Percentiles rank a stretch among this genome's conserved stretches.
Conservation (phyloP, 768 basidiomycete genomes). For the Xerocomellus dryophilus region DNA sequence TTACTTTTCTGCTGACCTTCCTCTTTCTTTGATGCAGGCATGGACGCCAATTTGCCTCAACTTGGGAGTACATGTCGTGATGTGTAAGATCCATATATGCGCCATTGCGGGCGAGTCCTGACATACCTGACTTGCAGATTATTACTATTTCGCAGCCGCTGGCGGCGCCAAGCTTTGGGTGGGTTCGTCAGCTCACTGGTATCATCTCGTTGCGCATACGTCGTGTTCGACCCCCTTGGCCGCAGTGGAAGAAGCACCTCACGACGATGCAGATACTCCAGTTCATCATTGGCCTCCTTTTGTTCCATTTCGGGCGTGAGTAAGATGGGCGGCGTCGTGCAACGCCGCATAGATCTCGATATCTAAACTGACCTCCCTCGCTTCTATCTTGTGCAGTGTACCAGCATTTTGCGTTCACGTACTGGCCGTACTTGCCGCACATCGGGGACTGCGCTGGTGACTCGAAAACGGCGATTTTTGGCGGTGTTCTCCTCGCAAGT, state of each 20-base stretch:
- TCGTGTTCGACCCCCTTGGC: not conserved
- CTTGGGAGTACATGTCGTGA: conserved; percentile 86
- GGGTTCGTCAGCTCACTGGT: not conserved
- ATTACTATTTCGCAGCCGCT: conserved; percentile 97
- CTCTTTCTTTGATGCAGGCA: conserved; percentile 48
- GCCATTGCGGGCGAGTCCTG: not conserved
- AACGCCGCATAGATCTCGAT: not conserved
- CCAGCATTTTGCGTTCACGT: conserved; percentile 27
- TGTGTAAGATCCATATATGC: conserved; percentile 62
- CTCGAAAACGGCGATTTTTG: conserved; percentile 14
- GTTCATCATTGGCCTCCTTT: conserved; percentile 21
- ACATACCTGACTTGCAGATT: conserved; percentile 53
- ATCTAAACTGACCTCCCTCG: not conserved
- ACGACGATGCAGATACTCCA: conserved; percentile 29
- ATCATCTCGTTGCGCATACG: not conserved
- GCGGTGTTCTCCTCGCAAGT: conserved; percentile 11
- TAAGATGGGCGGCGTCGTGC: not conserved
- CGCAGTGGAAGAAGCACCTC: conserved; percentile 29
- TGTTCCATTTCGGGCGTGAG: conserved; percentile 26
- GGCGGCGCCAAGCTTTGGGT: conserved; percentile 42
- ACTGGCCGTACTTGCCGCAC: conserved; percentile 24
- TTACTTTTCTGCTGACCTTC: not conserved
- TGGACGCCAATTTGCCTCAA: conserved; percentile 90
- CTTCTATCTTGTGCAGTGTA: conserved; percentile 14
- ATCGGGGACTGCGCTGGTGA: conserved; percentile 28